phyloP scores from a whole-genome alignment of 192 early-diverging fungal genomes.

The Gorgonomyces haynaldii region DNA sequence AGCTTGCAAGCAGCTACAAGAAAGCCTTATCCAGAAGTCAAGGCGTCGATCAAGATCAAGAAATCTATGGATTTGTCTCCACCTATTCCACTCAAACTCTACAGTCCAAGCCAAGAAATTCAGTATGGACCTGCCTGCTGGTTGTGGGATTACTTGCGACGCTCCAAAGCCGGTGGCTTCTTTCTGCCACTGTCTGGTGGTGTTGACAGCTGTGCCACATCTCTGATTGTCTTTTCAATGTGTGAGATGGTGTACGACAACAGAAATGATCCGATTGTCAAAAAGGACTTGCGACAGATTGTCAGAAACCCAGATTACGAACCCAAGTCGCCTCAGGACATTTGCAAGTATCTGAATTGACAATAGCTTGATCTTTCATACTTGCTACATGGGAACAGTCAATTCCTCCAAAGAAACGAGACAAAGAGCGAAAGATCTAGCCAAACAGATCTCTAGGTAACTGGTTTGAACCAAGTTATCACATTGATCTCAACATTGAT shows the following conservation, averaged over 20 bases:
- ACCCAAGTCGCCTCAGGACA: constrained; percentile 67
- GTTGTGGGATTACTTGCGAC: constrained; percentile 97
- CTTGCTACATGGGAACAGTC: constrained; percentile 89
- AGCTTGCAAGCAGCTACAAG: constrained; percentile 75
- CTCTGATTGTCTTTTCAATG: constrained; percentile 84
- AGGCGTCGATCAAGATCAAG: constrained; percentile 14
- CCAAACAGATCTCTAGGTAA: constrained; percentile 62
- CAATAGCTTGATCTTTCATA: constrained; percentile 68
- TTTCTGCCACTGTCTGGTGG: constrained; percentile 95
- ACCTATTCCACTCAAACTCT: constrained; percentile 23
- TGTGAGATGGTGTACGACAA: constrained; percentile 61
- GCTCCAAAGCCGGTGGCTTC: constrained; percentile 75
- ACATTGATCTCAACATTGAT: constrained; percentile 85
- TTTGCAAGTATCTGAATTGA: constrained; percentile 43
- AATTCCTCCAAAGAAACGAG: constrained; percentile 86
- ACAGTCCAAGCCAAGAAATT: constrained; percentile 83
- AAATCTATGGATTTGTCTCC: constrained; percentile 30
- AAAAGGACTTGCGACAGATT: constrained; percentile 56
- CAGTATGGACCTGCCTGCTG: constrained; percentile 93
- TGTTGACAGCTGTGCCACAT: constrained; percentile 87
- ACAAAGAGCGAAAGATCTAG: constrained; percentile 64
- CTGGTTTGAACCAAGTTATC: constrained; percentile 51
- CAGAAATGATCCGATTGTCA: constrained; percentile 45
- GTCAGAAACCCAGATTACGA: constrained; percentile 54
- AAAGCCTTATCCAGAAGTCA: constrained; percentile 4